These are phyloP conservation scores for Butyriboletus loyo DNA, from an alignment of 768 basidiomycete genomes.

Conservation along the genomic window DNA sequence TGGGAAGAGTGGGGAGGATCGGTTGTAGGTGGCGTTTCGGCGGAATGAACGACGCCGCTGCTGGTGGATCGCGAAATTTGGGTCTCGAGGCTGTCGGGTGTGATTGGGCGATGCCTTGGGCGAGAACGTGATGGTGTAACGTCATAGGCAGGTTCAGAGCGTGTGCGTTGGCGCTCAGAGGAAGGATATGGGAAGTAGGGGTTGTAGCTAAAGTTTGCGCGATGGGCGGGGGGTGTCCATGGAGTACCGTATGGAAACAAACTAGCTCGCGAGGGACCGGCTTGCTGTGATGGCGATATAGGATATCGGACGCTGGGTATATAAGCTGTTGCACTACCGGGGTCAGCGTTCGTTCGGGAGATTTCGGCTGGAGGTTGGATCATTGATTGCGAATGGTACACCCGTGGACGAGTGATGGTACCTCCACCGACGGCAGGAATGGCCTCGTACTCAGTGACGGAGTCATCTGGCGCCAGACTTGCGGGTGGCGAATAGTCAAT, in stretches of 20 bases:
- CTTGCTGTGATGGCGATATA: conserved; percentile 6
- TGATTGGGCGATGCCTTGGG: conserved; percentile 35
- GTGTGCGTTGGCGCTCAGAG: conserved; percentile 3
- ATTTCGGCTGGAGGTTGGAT: conserved; percentile 46
- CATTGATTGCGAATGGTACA: conserved; percentile 82
- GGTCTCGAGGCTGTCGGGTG: conserved; percentile 52
- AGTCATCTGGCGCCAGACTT: conserved; percentile 43
- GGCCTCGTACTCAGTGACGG: conserved; percentile 71
- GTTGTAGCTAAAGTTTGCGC: conserved; percentile 21
- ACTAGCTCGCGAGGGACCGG: conserved; percentile 31
- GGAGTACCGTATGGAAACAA: conserved; percentile 6
- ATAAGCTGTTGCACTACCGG: conserved; percentile 47
- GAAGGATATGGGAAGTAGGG: conserved; percentile 9
- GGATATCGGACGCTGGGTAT: background rate
- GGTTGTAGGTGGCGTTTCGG: conserved; percentile 45
- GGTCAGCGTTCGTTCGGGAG: conserved; percentile 35
- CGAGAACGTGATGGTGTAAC: conserved; percentile 25
- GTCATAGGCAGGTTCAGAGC: conserved; percentile 18
- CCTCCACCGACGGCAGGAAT: conserved; percentile 93
- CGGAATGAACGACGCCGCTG: conserved; percentile 41
- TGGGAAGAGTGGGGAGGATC: conserved; percentile 24
- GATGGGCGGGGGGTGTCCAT: conserved; percentile 12
- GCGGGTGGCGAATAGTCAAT: conserved; percentile 44
- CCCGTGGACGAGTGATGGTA: conserved; percentile 76
- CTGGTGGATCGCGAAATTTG: conserved; percentile 48